A percentile compares a stretch with the other conserved stretches of the same genome.
These are phyloP conservation scores for Blastobotrys peoriensis DNA, from an alignment of 805 yeast genomes.

Conservation along the genomic window DNA sequence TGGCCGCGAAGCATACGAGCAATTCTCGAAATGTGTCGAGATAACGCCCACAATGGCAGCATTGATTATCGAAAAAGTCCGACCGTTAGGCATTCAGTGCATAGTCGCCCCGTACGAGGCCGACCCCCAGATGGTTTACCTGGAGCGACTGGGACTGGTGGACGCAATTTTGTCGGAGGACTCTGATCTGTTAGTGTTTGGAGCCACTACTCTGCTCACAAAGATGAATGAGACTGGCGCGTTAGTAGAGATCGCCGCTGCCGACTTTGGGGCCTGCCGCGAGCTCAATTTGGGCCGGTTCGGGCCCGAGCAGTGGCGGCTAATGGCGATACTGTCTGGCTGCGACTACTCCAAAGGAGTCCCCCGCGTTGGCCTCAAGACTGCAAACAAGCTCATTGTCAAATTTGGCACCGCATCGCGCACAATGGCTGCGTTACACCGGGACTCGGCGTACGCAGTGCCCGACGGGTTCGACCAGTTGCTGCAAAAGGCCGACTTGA, in stretches of 20 bases:
- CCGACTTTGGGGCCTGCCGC: constrained; percentile 45
- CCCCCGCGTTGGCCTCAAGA: constrained; percentile 70
- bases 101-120: constrained; percentile 98
- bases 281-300: constrained; percentile 45
- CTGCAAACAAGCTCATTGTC: constrained; percentile 59
- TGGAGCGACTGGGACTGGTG: constrained; percentile 67
- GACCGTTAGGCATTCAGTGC: constrained; percentile 49
- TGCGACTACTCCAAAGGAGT: constrained; percentile 94
- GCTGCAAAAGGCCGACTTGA: constrained; percentile 59
- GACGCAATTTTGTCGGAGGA: constrained; percentile 91
- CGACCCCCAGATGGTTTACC: constrained; percentile 90
- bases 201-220: constrained; percentile 69
- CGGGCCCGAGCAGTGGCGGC: constrained; percentile 53
- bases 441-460: constrained; percentile 48
- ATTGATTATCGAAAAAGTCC: constrained; percentile 66
- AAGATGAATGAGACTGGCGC: constrained; percentile 67
- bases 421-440: constrained; percentile 37
- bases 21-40: constrained; percentile 72
- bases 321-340: constrained; percentile 85
- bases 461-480: constrained; percentile 57
- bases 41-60: constrained; percentile 91
- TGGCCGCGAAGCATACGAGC: constrained; percentile 54
- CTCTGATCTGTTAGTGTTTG: constrained; percentile 86
- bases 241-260: constrained; percentile 62
- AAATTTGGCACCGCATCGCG: constrained; percentile 47